Conservation (phyloP, 208 protist genomes). For the Acanthamoeba culbertsoni region DNA sequence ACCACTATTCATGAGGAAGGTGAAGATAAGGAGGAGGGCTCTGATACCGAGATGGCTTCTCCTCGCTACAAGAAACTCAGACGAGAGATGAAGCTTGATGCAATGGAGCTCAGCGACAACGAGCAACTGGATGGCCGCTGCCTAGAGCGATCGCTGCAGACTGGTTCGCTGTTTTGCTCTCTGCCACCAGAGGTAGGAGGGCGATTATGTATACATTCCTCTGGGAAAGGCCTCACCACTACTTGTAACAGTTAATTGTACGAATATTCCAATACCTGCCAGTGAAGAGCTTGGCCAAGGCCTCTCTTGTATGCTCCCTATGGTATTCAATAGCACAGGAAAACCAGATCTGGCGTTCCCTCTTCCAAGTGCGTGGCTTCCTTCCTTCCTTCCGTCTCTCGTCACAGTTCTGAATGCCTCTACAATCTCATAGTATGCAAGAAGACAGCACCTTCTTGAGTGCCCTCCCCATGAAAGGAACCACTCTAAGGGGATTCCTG, state of each 20-base stretch:
- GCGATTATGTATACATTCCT: background rate
- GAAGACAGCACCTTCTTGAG: background rate
- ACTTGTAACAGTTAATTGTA: background rate
- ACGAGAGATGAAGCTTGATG: background rate
- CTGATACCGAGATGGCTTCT: background rate
- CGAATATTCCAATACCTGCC: background rate
- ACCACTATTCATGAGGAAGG: background rate
- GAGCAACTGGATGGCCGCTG: background rate
- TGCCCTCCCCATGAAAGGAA: background rate
- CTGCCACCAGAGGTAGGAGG: background rate
- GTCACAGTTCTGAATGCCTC: background rate
- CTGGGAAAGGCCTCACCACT: background rate
- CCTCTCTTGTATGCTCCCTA: background rate
- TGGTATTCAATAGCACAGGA: background rate
- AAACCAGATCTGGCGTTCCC: background rate
- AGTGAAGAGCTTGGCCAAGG: background rate
- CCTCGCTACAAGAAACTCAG: background rate
- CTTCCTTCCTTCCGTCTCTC: background rate
- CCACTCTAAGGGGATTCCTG: background rate
- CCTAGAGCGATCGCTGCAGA: background rate
- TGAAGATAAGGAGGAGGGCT: background rate
- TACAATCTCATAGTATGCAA: background rate
- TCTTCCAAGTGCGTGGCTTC: background rate
- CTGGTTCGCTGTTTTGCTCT: background rate
- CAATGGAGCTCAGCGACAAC: background rate